Evolutionary conservation across 441 rosid species (phyloP).

Genomic region (Jatropha multifida): DNA sequence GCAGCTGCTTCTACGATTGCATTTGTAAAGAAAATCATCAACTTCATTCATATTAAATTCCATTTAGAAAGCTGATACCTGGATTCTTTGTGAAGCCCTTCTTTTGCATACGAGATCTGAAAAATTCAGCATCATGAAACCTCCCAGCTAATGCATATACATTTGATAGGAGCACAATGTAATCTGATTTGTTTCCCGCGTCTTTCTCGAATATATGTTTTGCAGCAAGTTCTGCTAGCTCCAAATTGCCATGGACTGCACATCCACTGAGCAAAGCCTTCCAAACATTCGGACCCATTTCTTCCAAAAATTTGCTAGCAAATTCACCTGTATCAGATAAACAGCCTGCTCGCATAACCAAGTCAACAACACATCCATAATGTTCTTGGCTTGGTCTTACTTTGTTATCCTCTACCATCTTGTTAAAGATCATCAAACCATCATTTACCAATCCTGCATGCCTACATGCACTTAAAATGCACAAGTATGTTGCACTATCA

Average conservation of each 20-base stretch:
- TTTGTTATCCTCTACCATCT: constrained; percentile 33
- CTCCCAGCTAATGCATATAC: constrained; percentile 44
- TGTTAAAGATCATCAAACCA: constrained; percentile 40
- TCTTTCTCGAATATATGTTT: constrained; percentile 28
- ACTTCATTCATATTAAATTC: constrained; percentile 18
- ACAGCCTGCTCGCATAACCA: constrained; percentile 40
- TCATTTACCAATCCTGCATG: constrained; percentile 39
- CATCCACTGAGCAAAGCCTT: constrained; percentile 43
- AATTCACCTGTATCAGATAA: constrained; percentile 35
- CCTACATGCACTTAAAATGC: constrained; percentile 44
- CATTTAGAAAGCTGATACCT: constrained; percentile 35
- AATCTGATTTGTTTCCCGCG: constrained; percentile 23
- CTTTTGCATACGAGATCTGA: constrained; percentile 33
- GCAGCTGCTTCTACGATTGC: no score
- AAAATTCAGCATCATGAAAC: constrained; percentile 46
- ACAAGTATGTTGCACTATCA: constrained; percentile 37
- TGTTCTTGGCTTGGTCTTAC: constrained; percentile 37
- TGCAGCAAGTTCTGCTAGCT: constrained; percentile 39
- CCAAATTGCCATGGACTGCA: constrained; percentile 36
- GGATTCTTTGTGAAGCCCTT: constrained; percentile 33
- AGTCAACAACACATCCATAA: constrained; percentile 38
- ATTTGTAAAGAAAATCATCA: constrained; percentile 12
- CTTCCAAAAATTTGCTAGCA: constrained; percentile 21
- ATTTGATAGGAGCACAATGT: constrained; percentile 40
- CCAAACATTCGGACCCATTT: constrained; percentile 34